Evolutionary conservation across 2,329 filamentous ascomycete species (phyloP).

Genomic region (Ustilaginoidea virens): DNA sequence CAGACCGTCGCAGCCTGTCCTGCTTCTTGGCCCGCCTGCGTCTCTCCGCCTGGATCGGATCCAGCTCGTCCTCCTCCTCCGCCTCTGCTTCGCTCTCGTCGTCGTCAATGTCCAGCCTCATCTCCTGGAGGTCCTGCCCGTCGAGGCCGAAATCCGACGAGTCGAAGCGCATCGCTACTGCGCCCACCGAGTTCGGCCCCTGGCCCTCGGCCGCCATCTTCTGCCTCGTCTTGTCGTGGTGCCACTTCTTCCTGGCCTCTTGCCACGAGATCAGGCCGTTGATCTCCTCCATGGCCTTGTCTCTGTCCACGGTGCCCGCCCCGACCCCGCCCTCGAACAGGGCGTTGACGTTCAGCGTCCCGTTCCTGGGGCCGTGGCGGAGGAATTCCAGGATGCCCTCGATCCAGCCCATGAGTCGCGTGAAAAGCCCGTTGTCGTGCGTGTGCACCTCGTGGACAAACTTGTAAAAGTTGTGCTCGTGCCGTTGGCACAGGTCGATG

Average conservation of each 20-base stretch:
- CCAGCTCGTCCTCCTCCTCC: constrained; percentile 62
- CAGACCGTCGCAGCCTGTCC: constrained; percentile 63
- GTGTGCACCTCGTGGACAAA: constrained; percentile 97
- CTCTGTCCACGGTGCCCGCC: constrained; percentile 51
- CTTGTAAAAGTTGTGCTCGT: constrained; percentile 96
- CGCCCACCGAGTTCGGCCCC: constrained; percentile 29
- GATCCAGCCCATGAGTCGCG: constrained; percentile 92
- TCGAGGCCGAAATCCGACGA: constrained; percentile 83
- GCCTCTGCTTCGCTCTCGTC: constrained; percentile 51
- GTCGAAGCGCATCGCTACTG: constrained; percentile 48
- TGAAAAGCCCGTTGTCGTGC: constrained; percentile 93
- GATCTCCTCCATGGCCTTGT: constrained; percentile 63
- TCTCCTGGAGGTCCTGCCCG: constrained; percentile 71
- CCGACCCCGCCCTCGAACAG: constrained; percentile 70
- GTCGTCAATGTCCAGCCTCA: constrained; percentile 60
- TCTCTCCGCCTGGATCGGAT: constrained; percentile 79
- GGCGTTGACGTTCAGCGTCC: constrained; percentile 86
- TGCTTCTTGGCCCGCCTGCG: constrained; percentile 61
- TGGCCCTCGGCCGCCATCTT: constrained; percentile 86
- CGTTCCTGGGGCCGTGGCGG: constrained; percentile 68
- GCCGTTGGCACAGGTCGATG: constrained; percentile 87
- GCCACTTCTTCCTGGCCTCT: constrained; percentile 91
- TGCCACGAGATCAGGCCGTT: constrained; percentile 85
- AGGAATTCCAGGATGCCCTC: constrained; percentile 92
- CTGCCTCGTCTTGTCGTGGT: constrained; percentile 90